Conservation (phyloP, 371 early-diverging fungal genomes). For the Zychaea mexicana region DNA sequence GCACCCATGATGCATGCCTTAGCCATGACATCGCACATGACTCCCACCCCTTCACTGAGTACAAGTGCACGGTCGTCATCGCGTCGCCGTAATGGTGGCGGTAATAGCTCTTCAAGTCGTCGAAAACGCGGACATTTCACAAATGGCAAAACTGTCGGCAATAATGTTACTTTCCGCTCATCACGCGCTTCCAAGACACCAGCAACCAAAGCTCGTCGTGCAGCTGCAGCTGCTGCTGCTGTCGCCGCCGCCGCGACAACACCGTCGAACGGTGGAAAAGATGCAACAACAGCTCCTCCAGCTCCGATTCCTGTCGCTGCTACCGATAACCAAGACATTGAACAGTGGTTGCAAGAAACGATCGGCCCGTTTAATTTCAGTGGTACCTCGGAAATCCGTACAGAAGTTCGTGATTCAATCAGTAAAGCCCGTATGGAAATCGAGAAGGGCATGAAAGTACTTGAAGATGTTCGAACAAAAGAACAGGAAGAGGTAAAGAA, state of each 20-base stretch:
- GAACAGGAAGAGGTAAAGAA: conserved; percentile 6
- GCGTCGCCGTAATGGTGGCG: conserved; percentile 4
- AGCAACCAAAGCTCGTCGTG: conserved; percentile 46
- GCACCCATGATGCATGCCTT: conserved; percentile 18
- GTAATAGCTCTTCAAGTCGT: neutral
- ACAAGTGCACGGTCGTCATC: neutral
- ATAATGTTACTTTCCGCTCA: conserved; percentile 32
- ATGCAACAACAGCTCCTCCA: neutral
- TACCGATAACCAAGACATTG: conserved; percentile 20
- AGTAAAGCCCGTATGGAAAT: conserved; percentile 61
- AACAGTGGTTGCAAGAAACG: conserved; percentile 27
- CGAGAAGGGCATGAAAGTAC: conserved; percentile 46
- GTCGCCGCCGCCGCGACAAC: neutral
- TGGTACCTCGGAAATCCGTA: conserved; percentile 19
- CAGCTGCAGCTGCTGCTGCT: neutral
- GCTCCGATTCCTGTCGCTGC: conserved; percentile 2
- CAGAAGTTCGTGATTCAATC: conserved; percentile 48
- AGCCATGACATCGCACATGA: conserved; percentile 6
- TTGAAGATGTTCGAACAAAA: conserved; percentile 35
- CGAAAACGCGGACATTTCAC: neutral
- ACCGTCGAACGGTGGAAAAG: neutral
- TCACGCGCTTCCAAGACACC: conserved; percentile 38
- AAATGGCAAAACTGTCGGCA: conserved; percentile 23
- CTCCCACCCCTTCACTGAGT: conserved; percentile 5
- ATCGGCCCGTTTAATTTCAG: conserved; percentile 10